Evolutionary conservation across 306 rosid species (phyloP).

Genomic region (Psophocarpus tetragonolobus): DNA sequence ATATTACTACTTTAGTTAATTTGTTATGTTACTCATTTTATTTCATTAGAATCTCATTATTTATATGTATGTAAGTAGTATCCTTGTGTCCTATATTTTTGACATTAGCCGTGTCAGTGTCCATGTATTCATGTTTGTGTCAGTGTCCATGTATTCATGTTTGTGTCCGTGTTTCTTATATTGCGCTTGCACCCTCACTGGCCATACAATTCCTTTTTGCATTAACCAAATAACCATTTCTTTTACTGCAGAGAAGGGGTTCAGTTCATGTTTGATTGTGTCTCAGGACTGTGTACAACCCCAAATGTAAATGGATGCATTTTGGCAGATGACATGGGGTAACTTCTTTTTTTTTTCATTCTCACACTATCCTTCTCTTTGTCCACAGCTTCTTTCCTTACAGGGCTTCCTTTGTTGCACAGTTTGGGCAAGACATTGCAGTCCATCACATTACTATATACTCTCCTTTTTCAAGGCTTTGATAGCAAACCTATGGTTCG

Average conservation of each 20-base stretch:
- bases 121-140: no score
- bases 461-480: constrained; percentile 92
- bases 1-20: no score
- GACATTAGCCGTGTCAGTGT: no score
- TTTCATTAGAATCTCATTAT: no score
- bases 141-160: no score
- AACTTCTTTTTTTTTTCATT: constrained; percentile 4
- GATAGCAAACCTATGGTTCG: constrained; percentile 80
- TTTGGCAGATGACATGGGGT: constrained; percentile 99
- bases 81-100: no score
- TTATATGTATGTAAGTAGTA: no score
- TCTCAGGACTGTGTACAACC: constrained; percentile 59
- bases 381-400: constrained; percentile 9
- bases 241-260: constrained; percentile 86
- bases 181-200: no score
- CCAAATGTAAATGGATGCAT: constrained; percentile 83
- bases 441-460: constrained; percentile 85
- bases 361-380: neutral
- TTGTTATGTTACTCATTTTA: no score
- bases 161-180: no score
- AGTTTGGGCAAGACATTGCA: constrained; percentile 99
- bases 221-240: neutral
- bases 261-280: constrained; percentile 97
- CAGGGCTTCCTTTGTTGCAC: constrained; percentile 35
- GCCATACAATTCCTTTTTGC: neutral